Conservation (phyloP, 768 basidiomycete species). For the Brasilioporus rufonigricans region DNA sequence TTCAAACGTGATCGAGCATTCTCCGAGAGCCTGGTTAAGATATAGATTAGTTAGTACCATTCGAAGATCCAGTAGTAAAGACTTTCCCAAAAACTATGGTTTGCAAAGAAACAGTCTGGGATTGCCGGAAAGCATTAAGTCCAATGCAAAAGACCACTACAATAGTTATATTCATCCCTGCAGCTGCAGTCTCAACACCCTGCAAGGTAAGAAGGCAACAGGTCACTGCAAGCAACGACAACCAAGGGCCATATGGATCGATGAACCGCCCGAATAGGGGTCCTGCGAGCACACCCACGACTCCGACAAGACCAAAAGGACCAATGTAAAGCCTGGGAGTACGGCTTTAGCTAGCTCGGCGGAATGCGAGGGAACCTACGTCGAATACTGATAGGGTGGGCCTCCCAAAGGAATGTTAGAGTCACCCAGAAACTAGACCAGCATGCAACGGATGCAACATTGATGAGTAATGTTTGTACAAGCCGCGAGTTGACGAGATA, state of each 20-base stretch:
- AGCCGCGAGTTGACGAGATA: slow-evolving; percentile 40
- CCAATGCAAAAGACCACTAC: slow-evolving; percentile 39
- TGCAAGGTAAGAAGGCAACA: slow-evolving; percentile 26
- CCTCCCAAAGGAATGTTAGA: slow-evolving; percentile 43
- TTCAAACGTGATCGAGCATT: slow-evolving; percentile 27
- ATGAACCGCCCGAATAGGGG: slow-evolving; percentile 21
- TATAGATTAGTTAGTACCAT: neutral
- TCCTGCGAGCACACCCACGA: slow-evolving; percentile 32
- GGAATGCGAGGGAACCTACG: slow-evolving; percentile 15
- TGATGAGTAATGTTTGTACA: slow-evolving; percentile 31
- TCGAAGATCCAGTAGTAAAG: neutral
- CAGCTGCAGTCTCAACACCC: slow-evolving; percentile 36
- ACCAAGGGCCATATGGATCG: slow-evolving; percentile 39
- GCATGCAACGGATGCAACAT: slow-evolving; percentile 25
- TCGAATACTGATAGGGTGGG: slow-evolving; percentile 36
- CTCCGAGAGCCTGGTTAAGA: slow-evolving; percentile 23
- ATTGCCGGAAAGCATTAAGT: slow-evolving; percentile 37
- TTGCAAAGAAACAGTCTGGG: slow-evolving; percentile 36
- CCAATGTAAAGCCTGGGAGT: slow-evolving; percentile 35
- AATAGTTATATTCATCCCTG: slow-evolving; percentile 35
- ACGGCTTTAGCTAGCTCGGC: neutral
- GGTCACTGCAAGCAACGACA: slow-evolving; percentile 35
- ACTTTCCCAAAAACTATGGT: slow-evolving; percentile 23
- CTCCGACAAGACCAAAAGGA: slow-evolving; percentile 47
- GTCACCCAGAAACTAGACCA: slow-evolving; percentile 37